Evolutionary conservation across 1,284 basidiomycete species (phyloP).

Genomic region (Puccinia novopanici): DNA sequence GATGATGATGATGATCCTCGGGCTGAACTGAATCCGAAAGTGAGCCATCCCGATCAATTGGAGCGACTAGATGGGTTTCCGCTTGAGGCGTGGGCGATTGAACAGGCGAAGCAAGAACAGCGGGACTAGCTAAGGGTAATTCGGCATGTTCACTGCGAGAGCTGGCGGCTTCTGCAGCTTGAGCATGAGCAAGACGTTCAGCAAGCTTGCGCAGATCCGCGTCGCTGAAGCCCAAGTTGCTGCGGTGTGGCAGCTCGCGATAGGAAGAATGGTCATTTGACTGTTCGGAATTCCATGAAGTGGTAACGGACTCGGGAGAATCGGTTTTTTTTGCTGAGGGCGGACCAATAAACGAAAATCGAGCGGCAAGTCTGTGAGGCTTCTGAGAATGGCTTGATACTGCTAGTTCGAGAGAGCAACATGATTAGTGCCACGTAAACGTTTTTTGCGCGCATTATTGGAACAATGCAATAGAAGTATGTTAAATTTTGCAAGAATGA

Average conservation of each 20-base stretch:
- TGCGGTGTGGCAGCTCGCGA: neutral
- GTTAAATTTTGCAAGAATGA: neutral
- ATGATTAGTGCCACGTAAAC: neutral
- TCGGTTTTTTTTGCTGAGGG: neutral
- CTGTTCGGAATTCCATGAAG: neutral
- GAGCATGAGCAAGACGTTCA: neutral
- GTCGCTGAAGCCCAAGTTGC: neutral
- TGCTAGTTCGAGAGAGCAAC: neutral
- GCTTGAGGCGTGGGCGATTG: too few species aligned
- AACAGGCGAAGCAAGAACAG: too few species aligned
- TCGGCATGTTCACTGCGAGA: too few species aligned
- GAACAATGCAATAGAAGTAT: neutral
- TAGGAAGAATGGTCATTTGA: neutral
- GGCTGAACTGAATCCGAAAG: too few species aligned
- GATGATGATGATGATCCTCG: too few species aligned
- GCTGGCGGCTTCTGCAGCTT: too few species aligned
- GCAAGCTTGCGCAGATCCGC: neutral
- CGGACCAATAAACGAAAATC: neutral
- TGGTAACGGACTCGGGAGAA: neutral
- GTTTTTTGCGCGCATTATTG: too few species aligned
- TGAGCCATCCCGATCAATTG: too few species aligned
- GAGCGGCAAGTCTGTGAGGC: neutral
- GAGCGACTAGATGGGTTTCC: too few species aligned
- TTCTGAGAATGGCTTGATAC: neutral
- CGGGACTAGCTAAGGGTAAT: too few species aligned